Conservation (phyloP, 768 basidiomycete species). For the Tricholoma furcatifolium region DNA sequence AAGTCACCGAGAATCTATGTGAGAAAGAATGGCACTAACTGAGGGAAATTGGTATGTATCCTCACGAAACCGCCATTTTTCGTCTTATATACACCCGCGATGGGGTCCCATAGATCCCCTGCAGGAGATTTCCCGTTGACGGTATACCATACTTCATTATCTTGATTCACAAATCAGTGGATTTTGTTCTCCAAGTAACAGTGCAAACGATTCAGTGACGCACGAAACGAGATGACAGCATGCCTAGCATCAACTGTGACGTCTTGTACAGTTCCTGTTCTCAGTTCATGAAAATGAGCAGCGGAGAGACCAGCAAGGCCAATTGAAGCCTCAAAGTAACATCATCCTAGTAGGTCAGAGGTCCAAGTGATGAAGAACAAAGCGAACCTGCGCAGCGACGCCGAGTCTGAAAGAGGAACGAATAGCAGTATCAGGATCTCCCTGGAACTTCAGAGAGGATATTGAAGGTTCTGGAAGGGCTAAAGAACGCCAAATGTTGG, state of each 20-base stretch:
- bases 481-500: conserved; percentile 37
- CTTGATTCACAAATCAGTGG: conserved; percentile 24
- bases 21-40: conserved; percentile 33
- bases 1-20: not conserved
- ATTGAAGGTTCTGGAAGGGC: conserved; percentile 39
- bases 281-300: conserved; percentile 45
- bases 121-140: conserved; percentile 35
- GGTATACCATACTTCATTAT: conserved; percentile 51
- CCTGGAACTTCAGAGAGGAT: conserved; percentile 32
- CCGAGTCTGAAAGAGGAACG: conserved; percentile 57
- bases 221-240: conserved; percentile 55
- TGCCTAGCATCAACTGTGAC: conserved; percentile 56
- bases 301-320: conserved; percentile 54
- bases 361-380: not conserved
- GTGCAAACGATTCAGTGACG: conserved; percentile 17
- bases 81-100: conserved; percentile 56
- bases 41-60: conserved; percentile 65
- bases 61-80: conserved; percentile 48
- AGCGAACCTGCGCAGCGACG: conserved; percentile 47
- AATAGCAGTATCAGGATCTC: conserved; percentile 40
- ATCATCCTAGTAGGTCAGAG: not conserved
- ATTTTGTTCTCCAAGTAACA: not conserved
- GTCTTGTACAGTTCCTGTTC: conserved; percentile 44
- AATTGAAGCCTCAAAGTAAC: conserved; percentile 39
- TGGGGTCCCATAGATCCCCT: conserved; percentile 40